Evolutionary conservation across 345 rosid genomes (phyloP).

Genomic region (Lenwebbia sp.): DNA sequence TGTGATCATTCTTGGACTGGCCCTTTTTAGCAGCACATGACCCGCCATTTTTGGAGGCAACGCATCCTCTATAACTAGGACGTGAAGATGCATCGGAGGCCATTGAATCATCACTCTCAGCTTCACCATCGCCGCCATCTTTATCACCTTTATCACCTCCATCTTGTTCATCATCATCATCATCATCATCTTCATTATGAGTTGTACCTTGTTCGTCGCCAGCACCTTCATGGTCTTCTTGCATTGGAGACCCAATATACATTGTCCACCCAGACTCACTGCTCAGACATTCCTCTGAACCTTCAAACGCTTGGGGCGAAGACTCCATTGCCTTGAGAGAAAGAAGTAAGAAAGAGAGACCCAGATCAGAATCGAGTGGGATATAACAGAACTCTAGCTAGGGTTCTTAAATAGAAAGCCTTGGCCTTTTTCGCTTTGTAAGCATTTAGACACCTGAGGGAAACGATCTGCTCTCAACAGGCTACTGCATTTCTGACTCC

Average conservation of each 20-base stretch:
- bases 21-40: background rate
- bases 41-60: background rate
- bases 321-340: constrained; percentile 28
- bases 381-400: background rate
- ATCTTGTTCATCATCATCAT: background rate
- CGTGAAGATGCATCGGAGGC: constrained; percentile 70
- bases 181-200: background rate
- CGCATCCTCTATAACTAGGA: constrained; percentile 21
- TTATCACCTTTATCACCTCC: background rate
- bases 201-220: background rate
- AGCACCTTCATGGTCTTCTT: background rate
- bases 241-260: constrained; percentile 50
- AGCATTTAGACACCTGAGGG: background rate
- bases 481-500: background rate
- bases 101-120: constrained; percentile 39
- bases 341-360: background rate
- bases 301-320: constrained; percentile 13
- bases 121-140: constrained; percentile 3
- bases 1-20: background rate
- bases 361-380: background rate
- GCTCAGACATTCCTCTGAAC: constrained; percentile 40
- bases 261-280: constrained; percentile 72
- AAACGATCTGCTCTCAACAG: background rate
- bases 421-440: background rate
- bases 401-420: background rate